These are phyloP conservation scores for Aspergillus saccharolyticus DNA, from an alignment of 495 filamentous ascomycete species.

Conservation along the genomic window DNA sequence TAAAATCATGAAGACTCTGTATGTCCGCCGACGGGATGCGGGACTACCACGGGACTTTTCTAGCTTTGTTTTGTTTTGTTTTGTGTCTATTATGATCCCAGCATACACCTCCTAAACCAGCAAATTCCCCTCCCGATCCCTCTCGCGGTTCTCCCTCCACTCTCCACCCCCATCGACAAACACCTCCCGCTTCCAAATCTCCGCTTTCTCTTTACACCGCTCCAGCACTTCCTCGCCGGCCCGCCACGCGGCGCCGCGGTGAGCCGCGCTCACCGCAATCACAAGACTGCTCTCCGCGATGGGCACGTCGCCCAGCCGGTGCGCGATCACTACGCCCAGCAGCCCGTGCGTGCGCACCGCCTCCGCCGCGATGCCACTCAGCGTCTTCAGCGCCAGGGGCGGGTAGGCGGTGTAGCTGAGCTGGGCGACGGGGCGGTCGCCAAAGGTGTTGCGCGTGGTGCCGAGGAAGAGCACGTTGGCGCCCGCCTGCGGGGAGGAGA, in stretches of 20 bases:
- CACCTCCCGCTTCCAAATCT: slow-evolving; percentile 95
- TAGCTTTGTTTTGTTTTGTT: too few species aligned
- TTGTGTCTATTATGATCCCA: too few species aligned
- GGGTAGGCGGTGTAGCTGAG: slow-evolving; percentile 82
- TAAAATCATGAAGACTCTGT: not conserved
- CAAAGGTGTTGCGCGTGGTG: slow-evolving; percentile 84
- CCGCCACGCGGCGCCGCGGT: slow-evolving; percentile 83
- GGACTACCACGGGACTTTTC: too few species aligned
- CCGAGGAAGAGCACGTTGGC: slow-evolving; percentile 86
- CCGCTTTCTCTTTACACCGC: slow-evolving; percentile 73
- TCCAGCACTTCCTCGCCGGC: slow-evolving; percentile 90
- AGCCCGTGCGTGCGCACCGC: slow-evolving; percentile 57
- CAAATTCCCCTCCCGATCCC: slow-evolving; percentile 45
- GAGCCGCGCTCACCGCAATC: slow-evolving; percentile 79
- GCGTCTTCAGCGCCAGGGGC: slow-evolving; percentile 68
- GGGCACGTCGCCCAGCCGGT: slow-evolving; percentile 81
- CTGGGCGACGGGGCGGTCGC: slow-evolving; percentile 63
- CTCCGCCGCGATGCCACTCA: slow-evolving; percentile 60
- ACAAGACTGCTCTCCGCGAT: slow-evolving; percentile 89
- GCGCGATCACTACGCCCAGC: slow-evolving; percentile 68
- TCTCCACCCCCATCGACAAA: slow-evolving; percentile 76
- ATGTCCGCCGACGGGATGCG: too few species aligned
- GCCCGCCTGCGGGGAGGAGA: slow-evolving; percentile 75
- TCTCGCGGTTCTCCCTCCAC: slow-evolving; percentile 90
- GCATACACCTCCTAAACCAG: too few species aligned